phyloP scores from a whole-genome alignment of 441 rosid genomes.

The Croton laevigatus region DNA sequence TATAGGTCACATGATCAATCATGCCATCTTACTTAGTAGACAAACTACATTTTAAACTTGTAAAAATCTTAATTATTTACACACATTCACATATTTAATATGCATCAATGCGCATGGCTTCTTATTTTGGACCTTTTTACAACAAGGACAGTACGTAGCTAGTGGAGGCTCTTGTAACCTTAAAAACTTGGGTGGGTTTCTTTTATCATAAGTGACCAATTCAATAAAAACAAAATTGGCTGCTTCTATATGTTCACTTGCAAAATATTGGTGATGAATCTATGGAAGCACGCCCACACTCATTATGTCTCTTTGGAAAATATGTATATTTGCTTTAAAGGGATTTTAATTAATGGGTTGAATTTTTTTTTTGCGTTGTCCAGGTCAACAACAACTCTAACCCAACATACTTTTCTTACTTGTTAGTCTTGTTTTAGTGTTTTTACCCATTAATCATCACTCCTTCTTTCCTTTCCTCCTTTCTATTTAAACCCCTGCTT shows the following conservation, averaged over 20 bases:
- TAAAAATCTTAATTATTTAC: conserved; percentile 36
- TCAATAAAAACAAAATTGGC: background rate
- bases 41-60: conserved; percentile 30
- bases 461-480: conserved; percentile 7
- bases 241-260: background rate
- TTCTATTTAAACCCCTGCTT: conserved; percentile 24
- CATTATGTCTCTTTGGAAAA: conserved; percentile 43
- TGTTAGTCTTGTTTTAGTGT: conserved; percentile 20
- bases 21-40: conserved; percentile 31
- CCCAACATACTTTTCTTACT: conserved; percentile 25
- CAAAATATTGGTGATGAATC: conserved; percentile 22
- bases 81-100: conserved; percentile 1
- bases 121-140: conserved; percentile 16
- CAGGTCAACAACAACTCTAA: conserved; percentile 23
- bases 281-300: conserved; percentile 63
- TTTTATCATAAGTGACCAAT: background rate
- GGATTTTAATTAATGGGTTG: conserved; percentile 31
- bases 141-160: background rate
- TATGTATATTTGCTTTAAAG: conserved; percentile 37
- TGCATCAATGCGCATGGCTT: conserved; percentile 32
- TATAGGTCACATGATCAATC: conserved; percentile 29
- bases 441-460: conserved; percentile 16
- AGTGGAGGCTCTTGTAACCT: background rate
- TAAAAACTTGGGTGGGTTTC: background rate
- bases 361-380: conserved; percentile 29